Evolutionary conservation across 352 stramenopile species (phyloP).

Genomic region (Globisporangium splendens): DNA sequence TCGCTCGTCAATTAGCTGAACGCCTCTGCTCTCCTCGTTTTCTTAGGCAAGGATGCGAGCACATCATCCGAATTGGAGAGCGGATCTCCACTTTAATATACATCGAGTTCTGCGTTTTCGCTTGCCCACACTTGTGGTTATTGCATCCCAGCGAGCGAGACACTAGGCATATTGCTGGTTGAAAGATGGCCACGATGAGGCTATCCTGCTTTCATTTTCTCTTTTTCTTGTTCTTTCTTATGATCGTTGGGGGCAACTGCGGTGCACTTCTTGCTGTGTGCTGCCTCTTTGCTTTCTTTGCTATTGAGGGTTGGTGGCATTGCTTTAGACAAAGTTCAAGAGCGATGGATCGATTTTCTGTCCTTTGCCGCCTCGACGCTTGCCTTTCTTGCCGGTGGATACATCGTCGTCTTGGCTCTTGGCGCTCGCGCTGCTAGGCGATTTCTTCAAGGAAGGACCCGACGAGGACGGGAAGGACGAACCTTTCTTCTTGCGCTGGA

Average conservation of each 20-base stretch:
- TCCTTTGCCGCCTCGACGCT: slow-evolving; percentile 51
- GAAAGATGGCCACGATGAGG: too few relatives aligned
- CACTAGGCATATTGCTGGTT: too few relatives aligned
- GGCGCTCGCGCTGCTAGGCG: slow-evolving; percentile 10
- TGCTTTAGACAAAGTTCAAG: slow-evolving; percentile 38
- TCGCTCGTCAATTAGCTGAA: too few relatives aligned
- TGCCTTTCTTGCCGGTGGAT: slow-evolving; percentile 32
- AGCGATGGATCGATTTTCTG: slow-evolving; percentile 76
- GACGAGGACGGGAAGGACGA: slow-evolving; percentile 5
- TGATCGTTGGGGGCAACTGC: background rate
- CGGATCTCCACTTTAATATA: too few relatives aligned
- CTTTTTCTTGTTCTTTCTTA: background rate
- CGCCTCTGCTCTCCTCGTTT: too few relatives aligned
- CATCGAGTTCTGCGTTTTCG: too few relatives aligned
- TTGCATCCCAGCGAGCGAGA: too few relatives aligned
- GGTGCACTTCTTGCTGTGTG: background rate
- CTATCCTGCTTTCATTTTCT: too few relatives aligned
- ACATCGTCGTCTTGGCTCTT: slow-evolving; percentile 26
- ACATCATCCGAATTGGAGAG: too few relatives aligned
- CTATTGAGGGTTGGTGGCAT: background rate
- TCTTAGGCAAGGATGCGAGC: too few relatives aligned
- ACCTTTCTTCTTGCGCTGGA: slow-evolving; percentile 88
- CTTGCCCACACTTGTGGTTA: too few relatives aligned
- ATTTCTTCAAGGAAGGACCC: slow-evolving; percentile 34
- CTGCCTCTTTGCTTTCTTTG: background rate